Base-by-base conservation (phyloP, 139 green algal genomes). In the Coelastrella sp. region DNA sequence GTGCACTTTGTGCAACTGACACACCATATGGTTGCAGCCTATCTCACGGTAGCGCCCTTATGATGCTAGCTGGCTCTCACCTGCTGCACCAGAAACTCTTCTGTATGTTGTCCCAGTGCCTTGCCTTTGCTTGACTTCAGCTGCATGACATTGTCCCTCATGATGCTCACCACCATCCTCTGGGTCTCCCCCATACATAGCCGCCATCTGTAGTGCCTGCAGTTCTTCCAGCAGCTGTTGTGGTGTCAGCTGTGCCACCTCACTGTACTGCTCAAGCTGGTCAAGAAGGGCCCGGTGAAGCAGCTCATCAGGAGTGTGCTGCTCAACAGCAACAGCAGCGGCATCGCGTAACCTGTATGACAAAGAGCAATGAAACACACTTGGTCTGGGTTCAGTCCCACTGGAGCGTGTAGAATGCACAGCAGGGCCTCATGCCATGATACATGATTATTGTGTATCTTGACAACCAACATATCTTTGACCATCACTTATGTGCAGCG, bases 81-180 rank as follows among this genome's bases (percentile, higher is more conserved):
- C 67, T 76, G 67, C 67, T 76, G 35, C n/a, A 76, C n/a, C n/a
- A 76, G 67, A 43, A 76, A 76, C 67, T 76, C 67, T 27, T 76
- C 67, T 34, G 67, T 76, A 8, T 76, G 35, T 4, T 7, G 13
- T 9, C n/a, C 67, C 67, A 76, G 25, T 7, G 21, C 13, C 67
- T 76, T 76, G 13, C 45, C 19, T n/a, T 27, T 32, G 59, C 23
- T 19, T n/a, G 19, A n/a, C 13, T n/a, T 32, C 19, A n/a, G 13
- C 7, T 27, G 11, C 57, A 27, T 66, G 5, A 2, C 59, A 9
- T 0, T 21, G 17, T 19, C 35, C 67, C 37, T 76, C 25, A 57
- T 1, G 2, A 11, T 76, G 35, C 66, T 43, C 66, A 25, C 13
- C 21, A 19, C 67, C 67, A 53, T 53, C 35, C 0, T 48, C 21